A percentile compares a stretch with the other conserved stretches of the same genome.
These are phyloP conservation scores for Naganishia kalamii DNA, from an alignment of 768 basidiomycete species.

Conservation along the genomic window DNA sequence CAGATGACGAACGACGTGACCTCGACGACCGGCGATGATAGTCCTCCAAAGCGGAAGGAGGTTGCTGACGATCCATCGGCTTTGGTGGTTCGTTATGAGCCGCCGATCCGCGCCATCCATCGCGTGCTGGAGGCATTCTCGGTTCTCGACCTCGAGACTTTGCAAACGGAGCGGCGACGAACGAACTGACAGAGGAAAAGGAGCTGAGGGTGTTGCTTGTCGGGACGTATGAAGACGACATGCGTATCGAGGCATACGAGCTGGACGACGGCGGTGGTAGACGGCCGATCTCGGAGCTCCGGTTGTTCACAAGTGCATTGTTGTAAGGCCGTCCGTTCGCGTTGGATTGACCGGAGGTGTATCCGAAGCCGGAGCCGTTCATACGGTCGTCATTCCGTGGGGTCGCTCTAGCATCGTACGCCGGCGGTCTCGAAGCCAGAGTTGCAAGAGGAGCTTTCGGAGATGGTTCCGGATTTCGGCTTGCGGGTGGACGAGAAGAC, in stretches of 20 bases:
- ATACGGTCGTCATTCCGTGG: background rate
- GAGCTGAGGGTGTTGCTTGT: background rate
- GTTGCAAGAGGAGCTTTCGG: conserved; percentile 23
- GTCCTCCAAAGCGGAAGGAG: background rate
- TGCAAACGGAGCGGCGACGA: conserved; percentile 10
- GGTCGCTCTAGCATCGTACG: background rate
- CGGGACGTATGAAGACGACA: background rate
- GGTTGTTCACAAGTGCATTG: background rate
- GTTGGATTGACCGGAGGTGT: background rate
- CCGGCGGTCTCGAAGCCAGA: conserved; percentile 3
- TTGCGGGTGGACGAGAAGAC: background rate
- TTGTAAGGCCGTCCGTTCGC: background rate
- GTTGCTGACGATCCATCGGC: background rate
- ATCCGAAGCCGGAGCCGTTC: conserved; percentile 8
- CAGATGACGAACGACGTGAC: conserved; percentile 4
- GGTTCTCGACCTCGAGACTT: background rate
- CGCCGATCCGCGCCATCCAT: background rate
- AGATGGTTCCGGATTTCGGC: conserved; percentile 25
- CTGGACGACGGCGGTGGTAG: background rate
- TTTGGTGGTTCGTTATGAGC: background rate
- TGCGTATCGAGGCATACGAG: background rate
- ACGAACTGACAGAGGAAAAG: too few relatives aligned
- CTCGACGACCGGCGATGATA: conserved; percentile 12
- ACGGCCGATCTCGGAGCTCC: background rate
- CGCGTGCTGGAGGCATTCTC: background rate